phyloP scores from a whole-genome alignment of 257 asterid genomes.

The Apocynum venetum region DNA sequence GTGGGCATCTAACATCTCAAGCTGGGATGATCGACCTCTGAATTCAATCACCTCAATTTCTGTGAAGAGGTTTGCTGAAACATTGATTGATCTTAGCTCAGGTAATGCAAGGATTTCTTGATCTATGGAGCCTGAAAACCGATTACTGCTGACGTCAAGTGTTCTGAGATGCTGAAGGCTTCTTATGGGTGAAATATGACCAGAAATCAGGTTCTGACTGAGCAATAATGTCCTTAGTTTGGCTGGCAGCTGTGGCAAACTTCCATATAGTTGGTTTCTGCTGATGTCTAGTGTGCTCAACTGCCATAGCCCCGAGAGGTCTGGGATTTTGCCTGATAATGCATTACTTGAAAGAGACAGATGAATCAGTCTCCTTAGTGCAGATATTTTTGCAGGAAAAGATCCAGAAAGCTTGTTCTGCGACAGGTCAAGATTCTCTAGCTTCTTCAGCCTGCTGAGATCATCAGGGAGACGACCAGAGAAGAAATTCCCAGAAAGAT shows the following conservation, averaged over 20 bases:
- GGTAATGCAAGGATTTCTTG: conserved; percentile 30
- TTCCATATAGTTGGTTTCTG: conserved; percentile 38
- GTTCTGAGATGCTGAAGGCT: conserved; percentile 25
- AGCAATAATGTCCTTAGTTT: conserved; percentile 22
- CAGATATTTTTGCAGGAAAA: conserved; percentile 25
- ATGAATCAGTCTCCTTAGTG: conserved; percentile 24
- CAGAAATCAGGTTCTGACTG: conserved; percentile 32
- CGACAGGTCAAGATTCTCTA: conserved; percentile 33
- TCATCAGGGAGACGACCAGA: conserved; percentile 35
- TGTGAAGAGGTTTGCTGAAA: conserved; percentile 35
- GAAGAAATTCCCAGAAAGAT: conserved; percentile 36
- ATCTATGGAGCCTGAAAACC: conserved; percentile 34
- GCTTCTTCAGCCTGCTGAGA: conserved; percentile 24
- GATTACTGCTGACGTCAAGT: conserved; percentile 40
- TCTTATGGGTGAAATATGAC: conserved; percentile 27
- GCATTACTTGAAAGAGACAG: conserved; percentile 30
- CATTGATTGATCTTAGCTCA: conserved; percentile 19
- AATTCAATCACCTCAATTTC: conserved; percentile 19
- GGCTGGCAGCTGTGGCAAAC: conserved; percentile 34
- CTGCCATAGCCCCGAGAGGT: conserved; percentile 39
- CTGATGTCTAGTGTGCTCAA: conserved; percentile 35
- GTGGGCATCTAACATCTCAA: conserved; percentile 27
- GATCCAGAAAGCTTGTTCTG: conserved; percentile 37
- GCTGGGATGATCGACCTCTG: conserved; percentile 21
- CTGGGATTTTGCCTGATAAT: conserved; percentile 40